phyloP scores from a whole-genome alignment of 768 basidiomycete species.

The Mycena galopus region DNA sequence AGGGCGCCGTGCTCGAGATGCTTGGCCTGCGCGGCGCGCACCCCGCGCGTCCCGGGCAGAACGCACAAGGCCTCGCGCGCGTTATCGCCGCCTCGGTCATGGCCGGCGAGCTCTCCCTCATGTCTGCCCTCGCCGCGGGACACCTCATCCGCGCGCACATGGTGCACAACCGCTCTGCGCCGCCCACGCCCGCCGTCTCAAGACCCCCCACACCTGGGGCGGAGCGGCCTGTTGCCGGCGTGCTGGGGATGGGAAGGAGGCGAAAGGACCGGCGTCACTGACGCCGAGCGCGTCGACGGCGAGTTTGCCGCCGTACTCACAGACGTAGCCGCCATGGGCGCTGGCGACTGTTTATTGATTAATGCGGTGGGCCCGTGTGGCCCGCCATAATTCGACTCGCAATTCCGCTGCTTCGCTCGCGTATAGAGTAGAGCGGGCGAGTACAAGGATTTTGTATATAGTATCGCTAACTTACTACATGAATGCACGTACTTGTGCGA shows the following conservation, averaged over 20 bases:
- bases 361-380: neutral
- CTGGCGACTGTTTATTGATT: neutral
- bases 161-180: slow-evolving; percentile 81
- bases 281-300: slow-evolving; percentile 54
- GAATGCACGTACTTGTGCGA: too few relatives aligned
- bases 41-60: slow-evolving; percentile 86
- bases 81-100: slow-evolving; percentile 94
- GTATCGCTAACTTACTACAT: neutral
- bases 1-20: slow-evolving; percentile 92
- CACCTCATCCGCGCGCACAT: slow-evolving; percentile 95
- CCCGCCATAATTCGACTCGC: neutral
- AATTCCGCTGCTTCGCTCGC: neutral
- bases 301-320: slow-evolving; percentile 59
- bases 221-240: slow-evolving; percentile 29
- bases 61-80: slow-evolving; percentile 90
- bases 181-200: slow-evolving; percentile 80
- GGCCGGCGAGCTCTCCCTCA: slow-evolving; percentile 95
- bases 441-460: neutral
- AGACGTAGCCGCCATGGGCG: slow-evolving; percentile 6
- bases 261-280: slow-evolving; percentile 25
- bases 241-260: slow-evolving; percentile 15
- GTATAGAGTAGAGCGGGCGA: neutral
- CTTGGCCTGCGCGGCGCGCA: slow-evolving; percentile 94
- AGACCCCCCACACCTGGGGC: slow-evolving; percentile 72
- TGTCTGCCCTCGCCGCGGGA: slow-evolving; percentile 94